Evolutionary conservation across 2,329 filamentous ascomycete species (phyloP), one percentile per base, ranked within the genome.

Genomic region (Trichoderma semiorbis): DNA sequence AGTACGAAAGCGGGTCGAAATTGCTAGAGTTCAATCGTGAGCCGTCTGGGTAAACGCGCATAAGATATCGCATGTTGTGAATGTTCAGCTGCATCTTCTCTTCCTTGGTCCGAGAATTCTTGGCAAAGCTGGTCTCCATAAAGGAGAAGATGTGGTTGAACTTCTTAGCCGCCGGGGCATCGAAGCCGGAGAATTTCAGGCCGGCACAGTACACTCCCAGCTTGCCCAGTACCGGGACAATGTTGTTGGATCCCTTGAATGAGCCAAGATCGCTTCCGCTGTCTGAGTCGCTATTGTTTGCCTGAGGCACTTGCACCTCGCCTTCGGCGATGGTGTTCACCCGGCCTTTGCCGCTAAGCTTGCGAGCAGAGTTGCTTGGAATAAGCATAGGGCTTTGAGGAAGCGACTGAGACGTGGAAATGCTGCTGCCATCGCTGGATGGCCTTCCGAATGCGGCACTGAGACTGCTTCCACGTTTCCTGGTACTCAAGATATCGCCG

Each of bases 61-160:
- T 98, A 78, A 98, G 84, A 79, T 95, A 93, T 53, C 91, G 90
- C 86, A 94, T 92, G 80, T 99, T 99, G 85, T 99, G 96, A 72
- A 92, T 91, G 77, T 95, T 92, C 30, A 98, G 87, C 4, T 92
- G 86, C 73, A 89, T 88, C 82, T 97, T 97, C 72, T 90, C 90
- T 28, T 93, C 92, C 60, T 90, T 87, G 60, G 92, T 90, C 74
- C 91, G 91, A 78, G 91, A 94, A 77, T 96, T 89, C 78, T 90
- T 92, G 76, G 93, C 90, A 77, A 98, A 98, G 7, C 91, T 94
- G 71, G 91, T 90, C 83, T 99, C 96, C 79, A 94, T 93, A 82
- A 98, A 94, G 0, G 96, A 98, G 81, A 96, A 95, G 76, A 98
- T 93, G 83, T 99, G 96, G 81, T 98, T 98, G 84, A 90, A 96